These are phyloP conservation scores for Xerocomus spinulosus DNA, from an alignment of 768 basidiomycete genomes.

Conservation along the genomic window DNA sequence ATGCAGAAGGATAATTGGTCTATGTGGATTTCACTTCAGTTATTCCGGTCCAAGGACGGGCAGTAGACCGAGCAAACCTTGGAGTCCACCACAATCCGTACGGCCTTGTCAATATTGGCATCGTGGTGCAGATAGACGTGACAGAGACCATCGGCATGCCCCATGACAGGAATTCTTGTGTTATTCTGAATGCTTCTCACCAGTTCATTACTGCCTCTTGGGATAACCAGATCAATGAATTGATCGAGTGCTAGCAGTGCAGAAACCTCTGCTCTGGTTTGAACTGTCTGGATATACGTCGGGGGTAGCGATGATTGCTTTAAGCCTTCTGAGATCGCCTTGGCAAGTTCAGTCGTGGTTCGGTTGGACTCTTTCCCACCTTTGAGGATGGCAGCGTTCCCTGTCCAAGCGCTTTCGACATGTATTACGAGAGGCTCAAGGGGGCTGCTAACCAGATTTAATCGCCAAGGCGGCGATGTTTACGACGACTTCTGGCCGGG, in stretches of 20 bases:
- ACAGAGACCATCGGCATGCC: conserved; percentile 96
- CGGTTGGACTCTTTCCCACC: conserved; percentile 93
- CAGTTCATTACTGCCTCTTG: conserved; percentile 87
- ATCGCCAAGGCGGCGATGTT: conserved; percentile 96
- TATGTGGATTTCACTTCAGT: conserved; percentile 28
- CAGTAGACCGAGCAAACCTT: conserved; percentile 53
- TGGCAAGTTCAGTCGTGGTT: conserved; percentile 72
- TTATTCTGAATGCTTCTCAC: conserved; percentile 84
- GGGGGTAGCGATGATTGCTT: conserved; percentile 65
- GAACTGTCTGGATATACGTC: conserved; percentile 86
- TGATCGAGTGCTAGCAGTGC: conserved; percentile 80
- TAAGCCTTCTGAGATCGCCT: conserved; percentile 76
- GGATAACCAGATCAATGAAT: conserved; percentile 96
- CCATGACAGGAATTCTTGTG: conserved; percentile 96
- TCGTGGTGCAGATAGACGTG: conserved; percentile 82
- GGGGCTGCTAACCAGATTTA: conserved; percentile 71
- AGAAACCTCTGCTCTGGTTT: conserved; percentile 88
- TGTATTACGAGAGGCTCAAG: not conserved
- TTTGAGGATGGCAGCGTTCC: conserved; percentile 95
- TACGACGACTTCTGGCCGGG: conserved; percentile 94
- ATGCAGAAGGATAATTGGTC: conserved; percentile 94
- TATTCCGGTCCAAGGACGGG: not conserved
- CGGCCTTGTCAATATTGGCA: conserved; percentile 75
- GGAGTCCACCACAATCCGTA: conserved; percentile 80
- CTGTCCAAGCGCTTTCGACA: conserved; percentile 38